A percentile compares a stretch with the other conserved stretches of the same genome.
These are phyloP conservation scores for Colletotrichum eleusines DNA, from an alignment of 2,329 filamentous ascomycete genomes.

Conservation along the genomic window DNA sequence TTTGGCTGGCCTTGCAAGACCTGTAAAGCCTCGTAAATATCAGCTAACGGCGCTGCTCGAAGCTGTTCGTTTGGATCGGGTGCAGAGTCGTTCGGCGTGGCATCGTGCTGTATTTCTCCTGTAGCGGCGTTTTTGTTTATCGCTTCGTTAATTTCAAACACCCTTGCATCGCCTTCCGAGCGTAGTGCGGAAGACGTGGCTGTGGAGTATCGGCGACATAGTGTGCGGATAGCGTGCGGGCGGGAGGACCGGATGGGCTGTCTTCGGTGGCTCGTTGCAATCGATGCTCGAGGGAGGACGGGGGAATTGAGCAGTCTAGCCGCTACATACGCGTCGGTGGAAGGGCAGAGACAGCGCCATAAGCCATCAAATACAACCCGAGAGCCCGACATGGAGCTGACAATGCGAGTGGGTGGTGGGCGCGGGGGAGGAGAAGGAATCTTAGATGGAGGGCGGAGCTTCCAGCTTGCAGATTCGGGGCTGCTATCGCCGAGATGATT, in stretches of 20 bases:
- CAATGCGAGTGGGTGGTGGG: neutral
- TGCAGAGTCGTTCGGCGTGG: neutral
- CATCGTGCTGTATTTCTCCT: neutral
- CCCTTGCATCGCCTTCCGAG: neutral
- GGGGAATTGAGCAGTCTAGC: conserved; percentile 48
- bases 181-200: neutral
- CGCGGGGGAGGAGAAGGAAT: neutral
- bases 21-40: conserved; percentile 63
- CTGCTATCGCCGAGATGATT: conserved; percentile 17
- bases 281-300: conserved; percentile 39
- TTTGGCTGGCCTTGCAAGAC: conserved; percentile 53
- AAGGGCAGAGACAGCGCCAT: conserved; percentile 73
- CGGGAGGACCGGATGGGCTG: conserved; percentile 4
- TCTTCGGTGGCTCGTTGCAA: conserved; percentile 17
- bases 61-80: conserved; percentile 44
- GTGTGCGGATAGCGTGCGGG: neutral
- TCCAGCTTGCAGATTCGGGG: conserved; percentile 14
- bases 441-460: conserved; percentile 3
- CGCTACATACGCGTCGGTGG: conserved; percentile 58
- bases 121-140: neutral
- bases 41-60: conserved; percentile 49
- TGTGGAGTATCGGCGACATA: conserved; percentile 24
- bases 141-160: neutral
- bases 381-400: conserved; percentile 51
- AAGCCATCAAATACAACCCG: conserved; percentile 67